Conservation (phyloP, 306 rosid species). For the Parietaria judaica region DNA sequence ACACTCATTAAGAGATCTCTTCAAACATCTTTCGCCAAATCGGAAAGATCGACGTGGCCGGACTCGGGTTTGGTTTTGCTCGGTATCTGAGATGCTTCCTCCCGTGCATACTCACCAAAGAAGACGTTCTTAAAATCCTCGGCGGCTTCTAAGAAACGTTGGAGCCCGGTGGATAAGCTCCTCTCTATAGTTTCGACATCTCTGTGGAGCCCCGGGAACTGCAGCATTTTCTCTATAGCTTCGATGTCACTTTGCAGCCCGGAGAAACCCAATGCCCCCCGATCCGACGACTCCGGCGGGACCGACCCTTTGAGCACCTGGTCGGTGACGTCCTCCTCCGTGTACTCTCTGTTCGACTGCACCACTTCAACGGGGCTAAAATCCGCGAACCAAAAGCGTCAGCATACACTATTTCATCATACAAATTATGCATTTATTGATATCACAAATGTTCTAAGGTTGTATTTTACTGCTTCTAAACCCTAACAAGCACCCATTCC, state of each 20-base stretch:
- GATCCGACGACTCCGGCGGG: constrained; percentile 36
- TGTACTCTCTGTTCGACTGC: constrained; percentile 64
- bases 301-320: constrained; percentile 49
- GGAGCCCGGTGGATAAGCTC: constrained; percentile 40
- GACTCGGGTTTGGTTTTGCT: constrained; percentile 19
- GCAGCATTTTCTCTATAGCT: constrained; percentile 41
- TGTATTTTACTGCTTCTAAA: no score
- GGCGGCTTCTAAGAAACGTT: constrained; percentile 57
- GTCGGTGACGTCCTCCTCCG: constrained; percentile 73
- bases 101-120: constrained; percentile 28
- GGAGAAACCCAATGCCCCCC: constrained; percentile 47
- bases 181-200: constrained; percentile 63
- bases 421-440: not conserved
- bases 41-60: constrained; percentile 38
- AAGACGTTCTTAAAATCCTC: constrained; percentile 63
- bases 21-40: constrained; percentile 66
- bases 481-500: no score
- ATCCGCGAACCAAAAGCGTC: constrained; percentile 7
- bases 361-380: constrained; percentile 72
- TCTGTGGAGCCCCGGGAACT: constrained; percentile 60
- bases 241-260: constrained; percentile 65
- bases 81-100: constrained; percentile 29
- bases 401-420: not conserved
- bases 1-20: not conserved
- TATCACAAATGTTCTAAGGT: no score